A percentile compares a stretch with the other conserved stretches of the same genome.
phyloP scores from a whole-genome alignment of 148 eudicot genomes.

The Linanthus parryae region DNA sequence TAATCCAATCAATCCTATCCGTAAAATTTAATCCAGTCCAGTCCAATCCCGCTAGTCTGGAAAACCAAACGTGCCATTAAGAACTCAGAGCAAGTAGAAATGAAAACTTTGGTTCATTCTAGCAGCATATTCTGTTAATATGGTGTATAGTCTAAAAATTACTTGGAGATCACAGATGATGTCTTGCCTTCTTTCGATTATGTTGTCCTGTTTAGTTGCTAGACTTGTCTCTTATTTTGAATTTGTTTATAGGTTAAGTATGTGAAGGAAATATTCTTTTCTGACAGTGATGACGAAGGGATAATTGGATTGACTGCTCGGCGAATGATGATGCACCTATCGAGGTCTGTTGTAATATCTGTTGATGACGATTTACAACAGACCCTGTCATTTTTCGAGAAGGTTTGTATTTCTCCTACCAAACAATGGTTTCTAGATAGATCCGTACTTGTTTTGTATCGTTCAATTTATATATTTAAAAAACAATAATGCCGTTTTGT shows the following conservation, averaged over 20 bases:
- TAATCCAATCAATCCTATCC: no score
- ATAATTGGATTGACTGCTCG: constrained; percentile 50
- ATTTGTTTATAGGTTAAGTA: constrained; percentile 53
- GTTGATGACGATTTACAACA: constrained; percentile 80
- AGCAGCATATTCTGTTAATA: no score
- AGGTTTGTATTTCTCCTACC: constrained; percentile 33
- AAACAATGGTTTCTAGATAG: neutral
- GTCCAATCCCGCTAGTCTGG: no score
- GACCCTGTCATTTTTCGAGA: constrained; percentile 74
- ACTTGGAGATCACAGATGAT: no score
- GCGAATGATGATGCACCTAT: constrained; percentile 72
- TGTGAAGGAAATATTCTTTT: constrained; percentile 74
- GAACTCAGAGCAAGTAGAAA: no score
- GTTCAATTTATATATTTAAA: neutral
- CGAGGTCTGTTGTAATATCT: constrained; percentile 60
- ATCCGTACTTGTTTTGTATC: neutral
- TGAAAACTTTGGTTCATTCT: no score
- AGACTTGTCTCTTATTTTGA: constrained; percentile 22
- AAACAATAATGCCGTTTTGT: constrained; percentile 2
- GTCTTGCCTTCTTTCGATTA: no score
- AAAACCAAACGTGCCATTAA: no score
- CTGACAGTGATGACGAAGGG: constrained; percentile 39
- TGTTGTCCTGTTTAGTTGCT: neutral
- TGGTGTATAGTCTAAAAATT: no score
- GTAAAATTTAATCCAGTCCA: no score